phyloP scores from a whole-genome alignment of 140 eudicot genomes.

The Oenanthe javanica region DNA sequence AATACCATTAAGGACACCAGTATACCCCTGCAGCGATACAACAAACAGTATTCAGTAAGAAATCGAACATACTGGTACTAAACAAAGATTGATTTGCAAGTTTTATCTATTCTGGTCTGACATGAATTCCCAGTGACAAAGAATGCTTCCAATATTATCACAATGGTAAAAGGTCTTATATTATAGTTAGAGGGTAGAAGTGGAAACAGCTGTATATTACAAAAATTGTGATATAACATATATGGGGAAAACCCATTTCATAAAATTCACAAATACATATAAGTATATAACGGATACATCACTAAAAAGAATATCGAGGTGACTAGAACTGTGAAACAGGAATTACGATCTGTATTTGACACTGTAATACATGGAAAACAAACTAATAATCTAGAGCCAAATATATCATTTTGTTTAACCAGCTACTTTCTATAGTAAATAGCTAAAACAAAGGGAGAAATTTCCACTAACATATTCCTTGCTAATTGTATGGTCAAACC shows the following conservation, averaged over 20 bases:
- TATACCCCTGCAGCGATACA: too few relatives aligned
- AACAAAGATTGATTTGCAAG: too few relatives aligned
- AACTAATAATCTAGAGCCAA: background rate
- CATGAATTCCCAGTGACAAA: too few relatives aligned
- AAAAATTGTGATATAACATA: background rate
- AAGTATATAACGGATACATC: background rate
- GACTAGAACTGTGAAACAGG: background rate
- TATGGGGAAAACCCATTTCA: background rate
- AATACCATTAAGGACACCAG: too few relatives aligned
- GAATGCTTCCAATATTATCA: too few relatives aligned
- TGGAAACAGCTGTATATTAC: background rate
- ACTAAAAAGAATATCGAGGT: background rate
- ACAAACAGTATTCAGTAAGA: too few relatives aligned
- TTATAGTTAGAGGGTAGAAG: background rate
- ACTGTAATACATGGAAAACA: background rate
- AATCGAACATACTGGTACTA: too few relatives aligned
- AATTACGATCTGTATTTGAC: background rate
- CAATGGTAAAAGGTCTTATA: background rate
- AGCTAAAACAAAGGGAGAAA: background rate
- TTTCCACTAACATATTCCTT: background rate
- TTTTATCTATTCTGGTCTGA: too few relatives aligned
- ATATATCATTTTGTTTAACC: background rate
- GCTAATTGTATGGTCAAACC: background rate
- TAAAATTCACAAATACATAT: background rate
- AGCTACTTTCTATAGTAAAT: background rate